These are phyloP conservation scores for Fusarium sp. DNA, from an alignment of 2,329 filamentous ascomycete genomes.

Conservation along the genomic window DNA sequence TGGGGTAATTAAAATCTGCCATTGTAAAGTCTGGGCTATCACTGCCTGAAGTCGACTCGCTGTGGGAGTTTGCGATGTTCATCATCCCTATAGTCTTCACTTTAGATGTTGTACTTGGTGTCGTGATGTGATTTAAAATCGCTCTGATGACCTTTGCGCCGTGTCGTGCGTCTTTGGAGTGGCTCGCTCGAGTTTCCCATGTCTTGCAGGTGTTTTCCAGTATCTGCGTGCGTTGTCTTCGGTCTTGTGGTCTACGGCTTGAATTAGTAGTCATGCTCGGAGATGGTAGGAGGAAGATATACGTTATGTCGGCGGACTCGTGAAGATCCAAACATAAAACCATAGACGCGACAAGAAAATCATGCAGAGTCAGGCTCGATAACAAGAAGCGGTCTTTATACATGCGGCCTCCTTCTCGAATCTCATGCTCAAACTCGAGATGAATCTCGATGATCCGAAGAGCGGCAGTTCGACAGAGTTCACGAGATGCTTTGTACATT, in stretches of 20 bases:
- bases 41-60: background rate
- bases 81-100: background rate
- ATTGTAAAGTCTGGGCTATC: constrained; percentile 14
- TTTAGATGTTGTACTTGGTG: constrained; percentile 8
- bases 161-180: constrained; percentile 53
- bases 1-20: constrained; percentile 21
- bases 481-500: constrained; percentile 50
- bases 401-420: constrained; percentile 58
- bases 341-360: constrained; percentile 68
- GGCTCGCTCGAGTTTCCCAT: constrained; percentile 51
- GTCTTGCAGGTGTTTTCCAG: constrained; percentile 53
- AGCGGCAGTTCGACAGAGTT: constrained; percentile 54
- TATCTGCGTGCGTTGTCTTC: constrained; percentile 46
- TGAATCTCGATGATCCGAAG: constrained; percentile 56
- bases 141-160: constrained; percentile 53
- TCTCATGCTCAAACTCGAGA: constrained; percentile 56
- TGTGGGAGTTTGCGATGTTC: background rate
- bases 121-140: constrained; percentile 51
- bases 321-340: constrained; percentile 62
- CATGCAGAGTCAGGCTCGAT: constrained; percentile 60
- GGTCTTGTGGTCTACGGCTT: constrained; percentile 41
- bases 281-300: background rate
- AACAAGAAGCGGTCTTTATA: constrained; percentile 62
- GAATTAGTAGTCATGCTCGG: background rate
- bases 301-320: constrained; percentile 51